Evolutionary conservation across 2,329 filamentous ascomycete species (phyloP).

Genomic region (Xylaria sp.): DNA sequence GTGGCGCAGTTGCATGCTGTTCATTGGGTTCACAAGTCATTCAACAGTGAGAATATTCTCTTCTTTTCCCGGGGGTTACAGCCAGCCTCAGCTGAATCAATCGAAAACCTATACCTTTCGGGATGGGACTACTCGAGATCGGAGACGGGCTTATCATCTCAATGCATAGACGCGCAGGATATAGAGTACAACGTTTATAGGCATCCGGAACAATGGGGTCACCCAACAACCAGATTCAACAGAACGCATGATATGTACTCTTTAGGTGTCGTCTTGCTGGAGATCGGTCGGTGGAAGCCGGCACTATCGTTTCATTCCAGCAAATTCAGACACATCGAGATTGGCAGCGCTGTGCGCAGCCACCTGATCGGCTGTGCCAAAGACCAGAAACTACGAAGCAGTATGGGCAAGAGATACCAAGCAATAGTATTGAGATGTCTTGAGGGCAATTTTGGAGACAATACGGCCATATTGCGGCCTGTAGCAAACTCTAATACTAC

Average conservation of each 20-base stretch:
- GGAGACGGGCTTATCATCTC: neutral
- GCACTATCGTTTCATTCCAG: neutral
- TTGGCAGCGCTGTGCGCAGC: neutral
- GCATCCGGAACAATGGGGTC: constrained; percentile 1
- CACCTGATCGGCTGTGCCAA: neutral
- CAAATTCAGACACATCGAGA: constrained; percentile 1
- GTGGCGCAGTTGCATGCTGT: neutral
- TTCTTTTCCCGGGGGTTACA: neutral
- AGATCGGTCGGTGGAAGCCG: neutral
- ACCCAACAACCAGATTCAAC: constrained; percentile 1
- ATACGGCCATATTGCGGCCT: neutral
- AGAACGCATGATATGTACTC: constrained; percentile 1
- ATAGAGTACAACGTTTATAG: neutral
- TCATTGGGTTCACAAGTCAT: neutral
- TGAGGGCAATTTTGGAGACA: neutral
- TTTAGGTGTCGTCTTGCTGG: neutral
- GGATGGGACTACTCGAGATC: constrained; percentile 4
- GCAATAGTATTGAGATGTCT: neutral
- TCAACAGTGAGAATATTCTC: neutral
- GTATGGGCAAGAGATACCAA: constrained; percentile 4
- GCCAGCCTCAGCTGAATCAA: neutral
- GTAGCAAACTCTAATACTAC: neutral
- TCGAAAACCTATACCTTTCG: neutral
- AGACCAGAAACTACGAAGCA: constrained; percentile 4
- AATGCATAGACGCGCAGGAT: neutral